These are phyloP conservation scores for Knufia petricola DNA, from an alignment of 2,329 filamentous ascomycete genomes.

Conservation along the genomic window DNA sequence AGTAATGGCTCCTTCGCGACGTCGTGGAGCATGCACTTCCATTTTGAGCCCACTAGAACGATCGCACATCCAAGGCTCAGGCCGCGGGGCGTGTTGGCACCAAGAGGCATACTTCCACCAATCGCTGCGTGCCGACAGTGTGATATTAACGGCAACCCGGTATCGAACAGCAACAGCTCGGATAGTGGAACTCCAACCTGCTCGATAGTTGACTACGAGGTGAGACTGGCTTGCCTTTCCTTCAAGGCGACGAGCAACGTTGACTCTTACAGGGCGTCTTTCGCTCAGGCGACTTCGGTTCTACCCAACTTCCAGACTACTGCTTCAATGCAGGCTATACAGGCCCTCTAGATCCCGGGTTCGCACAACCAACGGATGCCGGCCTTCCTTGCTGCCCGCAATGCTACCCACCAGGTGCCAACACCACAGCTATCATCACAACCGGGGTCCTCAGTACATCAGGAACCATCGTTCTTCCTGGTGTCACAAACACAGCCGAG, in stretches of 20 bases:
- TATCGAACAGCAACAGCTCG: not conserved
- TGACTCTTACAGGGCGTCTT: constrained; percentile 16
- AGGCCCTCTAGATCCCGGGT: constrained; percentile 13
- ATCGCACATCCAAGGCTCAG: constrained; percentile 14
- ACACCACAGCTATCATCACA: constrained; percentile 13
- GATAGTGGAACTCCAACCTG: constrained; percentile 9
- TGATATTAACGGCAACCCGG: constrained; percentile 7
- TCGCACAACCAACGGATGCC: constrained; percentile 9
- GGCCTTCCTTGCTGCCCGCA: constrained; percentile 18
- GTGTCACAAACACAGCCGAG: no score
- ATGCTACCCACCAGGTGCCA: constrained; percentile 13
- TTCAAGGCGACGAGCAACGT: not conserved
- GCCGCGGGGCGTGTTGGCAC: constrained; percentile 18
- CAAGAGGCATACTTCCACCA: constrained; percentile 11
- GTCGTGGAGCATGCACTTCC: constrained; percentile 19
- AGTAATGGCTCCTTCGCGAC: constrained; percentile 15
- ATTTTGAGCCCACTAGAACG: constrained; percentile 15
- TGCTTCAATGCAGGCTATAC: constrained; percentile 18
- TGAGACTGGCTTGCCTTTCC: constrained; percentile 3
- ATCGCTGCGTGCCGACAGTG: constrained; percentile 18
- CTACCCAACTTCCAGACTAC: constrained; percentile 4
- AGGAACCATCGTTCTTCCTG: not conserved
- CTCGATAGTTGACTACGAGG: constrained; percentile 13
- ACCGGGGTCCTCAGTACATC: constrained; percentile 18
- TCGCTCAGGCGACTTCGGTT: constrained; percentile 9